These are phyloP conservation scores for Cornus suecica DNA, from an alignment of 148 eudicot genomes.

Conservation along the genomic window DNA sequence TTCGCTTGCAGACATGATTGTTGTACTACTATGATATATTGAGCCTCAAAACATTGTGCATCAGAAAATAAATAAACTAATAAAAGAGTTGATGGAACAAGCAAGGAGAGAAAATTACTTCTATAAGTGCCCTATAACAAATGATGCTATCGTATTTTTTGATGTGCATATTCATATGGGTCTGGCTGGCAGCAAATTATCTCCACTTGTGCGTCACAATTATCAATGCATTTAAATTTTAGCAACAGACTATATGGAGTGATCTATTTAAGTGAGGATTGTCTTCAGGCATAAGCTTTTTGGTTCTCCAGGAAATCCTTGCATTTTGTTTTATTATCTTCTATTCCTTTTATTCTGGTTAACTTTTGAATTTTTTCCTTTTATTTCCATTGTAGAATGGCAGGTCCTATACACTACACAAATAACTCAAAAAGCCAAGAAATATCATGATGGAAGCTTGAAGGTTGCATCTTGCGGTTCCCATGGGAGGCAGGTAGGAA, in stretches of 20 bases:
- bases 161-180: background rate
- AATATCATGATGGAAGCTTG: conserved; percentile 85
- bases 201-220: background rate
- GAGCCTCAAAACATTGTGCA: background rate
- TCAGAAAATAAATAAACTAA: background rate
- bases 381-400: conserved; percentile 68
- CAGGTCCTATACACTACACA: conserved; percentile 77
- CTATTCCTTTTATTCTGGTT: background rate
- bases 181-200: background rate
- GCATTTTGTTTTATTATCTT: background rate
- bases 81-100: background rate
- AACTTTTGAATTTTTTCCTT: conserved; percentile 2
- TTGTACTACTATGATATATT: background rate
- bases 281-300: background rate
- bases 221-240: background rate
- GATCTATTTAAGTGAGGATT: background rate
- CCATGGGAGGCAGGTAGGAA: conserved; percentile 68
- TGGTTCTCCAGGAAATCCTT: background rate
- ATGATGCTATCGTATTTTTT: background rate
- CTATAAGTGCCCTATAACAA: background rate
- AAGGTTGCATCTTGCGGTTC: conserved; percentile 54
- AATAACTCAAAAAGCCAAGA: conserved; percentile 81
- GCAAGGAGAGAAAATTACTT: background rate
- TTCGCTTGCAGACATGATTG: background rate
- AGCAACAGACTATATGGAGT: background rate